These are phyloP conservation scores for Stachybotrys chlorohalonatus DNA, from an alignment of 2,329 filamentous ascomycete species.

Conservation along the genomic window DNA sequence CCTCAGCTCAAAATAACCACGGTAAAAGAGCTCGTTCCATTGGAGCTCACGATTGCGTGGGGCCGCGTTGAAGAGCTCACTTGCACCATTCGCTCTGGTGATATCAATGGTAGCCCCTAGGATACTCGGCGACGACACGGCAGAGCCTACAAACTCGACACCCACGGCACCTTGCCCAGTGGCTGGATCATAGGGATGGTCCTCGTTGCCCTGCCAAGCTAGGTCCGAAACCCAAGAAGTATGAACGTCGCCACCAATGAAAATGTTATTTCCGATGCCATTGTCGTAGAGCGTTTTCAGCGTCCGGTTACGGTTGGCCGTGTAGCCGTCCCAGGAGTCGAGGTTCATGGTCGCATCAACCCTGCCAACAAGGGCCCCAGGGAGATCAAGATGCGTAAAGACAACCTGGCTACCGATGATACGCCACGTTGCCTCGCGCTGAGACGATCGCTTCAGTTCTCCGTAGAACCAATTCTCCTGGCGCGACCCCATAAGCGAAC, in stretches of 20 bases:
- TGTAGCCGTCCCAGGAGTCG: conserved; percentile 45
- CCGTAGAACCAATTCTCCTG: conserved; percentile 71
- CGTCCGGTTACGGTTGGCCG: conserved; percentile 63
- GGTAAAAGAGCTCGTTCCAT: conserved; percentile 66
- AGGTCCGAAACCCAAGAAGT: conserved; percentile 53
- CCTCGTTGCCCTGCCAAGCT: conserved; percentile 44
- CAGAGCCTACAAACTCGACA: conserved; percentile 58
- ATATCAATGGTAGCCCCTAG: conserved; percentile 11
- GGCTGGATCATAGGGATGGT: conserved; percentile 34
- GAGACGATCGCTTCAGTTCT: conserved; percentile 44
- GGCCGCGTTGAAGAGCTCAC: conserved; percentile 4
- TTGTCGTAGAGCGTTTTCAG: conserved; percentile 57
- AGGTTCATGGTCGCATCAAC: conserved; percentile 13
- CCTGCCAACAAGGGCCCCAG: conserved; percentile 15
- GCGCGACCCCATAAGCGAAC: conserved; percentile 60
- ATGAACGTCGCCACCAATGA: conserved; percentile 64
- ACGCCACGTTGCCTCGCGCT: conserved; percentile 61
- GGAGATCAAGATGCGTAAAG: conserved; percentile 42
- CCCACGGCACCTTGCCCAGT: conserved; percentile 49
- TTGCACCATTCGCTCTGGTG: neutral
- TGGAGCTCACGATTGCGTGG: conserved; percentile 53
- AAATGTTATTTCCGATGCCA: conserved; percentile 63
- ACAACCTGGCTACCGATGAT: conserved; percentile 63
- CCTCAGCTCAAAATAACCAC: conserved; percentile 62
- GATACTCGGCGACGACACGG: conserved; percentile 46